Evolutionary conservation across 2,329 filamentous ascomycete genomes (phyloP).

Genomic region (Cyphellophora attinorum): DNA sequence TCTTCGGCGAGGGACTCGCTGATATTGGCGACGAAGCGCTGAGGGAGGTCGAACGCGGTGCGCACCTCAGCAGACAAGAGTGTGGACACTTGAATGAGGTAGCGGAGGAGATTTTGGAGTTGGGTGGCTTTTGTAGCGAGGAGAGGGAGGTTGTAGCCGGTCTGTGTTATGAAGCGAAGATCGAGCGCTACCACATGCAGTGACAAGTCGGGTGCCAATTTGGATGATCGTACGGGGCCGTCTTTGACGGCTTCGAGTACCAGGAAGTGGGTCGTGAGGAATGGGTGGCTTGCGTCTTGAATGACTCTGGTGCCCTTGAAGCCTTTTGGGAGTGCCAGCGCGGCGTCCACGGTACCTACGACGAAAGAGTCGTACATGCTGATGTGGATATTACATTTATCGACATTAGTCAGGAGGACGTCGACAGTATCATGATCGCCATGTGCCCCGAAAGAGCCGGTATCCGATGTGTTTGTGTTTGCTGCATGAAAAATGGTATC

Average conservation of each 20-base stretch:
- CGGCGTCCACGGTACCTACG: slow-evolving; percentile 56
- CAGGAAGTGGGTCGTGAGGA: slow-evolving; percentile 67
- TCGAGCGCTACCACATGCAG: slow-evolving; percentile 67
- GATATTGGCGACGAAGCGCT: slow-evolving; percentile 66
- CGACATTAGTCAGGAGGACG: slow-evolving; percentile 41
- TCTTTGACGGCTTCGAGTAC: slow-evolving; percentile 36
- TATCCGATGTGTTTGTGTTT: slow-evolving; percentile 16
- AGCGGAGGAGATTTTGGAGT: slow-evolving; percentile 75
- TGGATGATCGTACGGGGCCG: slow-evolving; percentile 16
- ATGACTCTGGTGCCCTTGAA: slow-evolving; percentile 32
- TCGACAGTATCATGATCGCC: slow-evolving; percentile 61
- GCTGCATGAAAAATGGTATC: slow-evolving; percentile 59
- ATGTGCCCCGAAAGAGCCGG: not conserved
- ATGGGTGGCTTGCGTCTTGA: slow-evolving; percentile 61
- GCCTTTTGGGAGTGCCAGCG: slow-evolving; percentile 33
- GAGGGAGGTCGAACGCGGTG: slow-evolving; percentile 68
- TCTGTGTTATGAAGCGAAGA: slow-evolving; percentile 67
- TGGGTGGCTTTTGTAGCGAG: slow-evolving; percentile 80
- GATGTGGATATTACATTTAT: slow-evolving; percentile 29
- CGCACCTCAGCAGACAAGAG: slow-evolving; percentile 79
- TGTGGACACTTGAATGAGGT: slow-evolving; percentile 69
- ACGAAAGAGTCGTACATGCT: slow-evolving; percentile 80
- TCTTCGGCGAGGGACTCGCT: slow-evolving; percentile 64
- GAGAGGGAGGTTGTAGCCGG: slow-evolving; percentile 65
- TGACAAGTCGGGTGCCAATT: slow-evolving; percentile 1